These are phyloP conservation scores for Acrasis kona DNA, from an alignment of 78 protist species.

Conservation along the genomic window DNA sequence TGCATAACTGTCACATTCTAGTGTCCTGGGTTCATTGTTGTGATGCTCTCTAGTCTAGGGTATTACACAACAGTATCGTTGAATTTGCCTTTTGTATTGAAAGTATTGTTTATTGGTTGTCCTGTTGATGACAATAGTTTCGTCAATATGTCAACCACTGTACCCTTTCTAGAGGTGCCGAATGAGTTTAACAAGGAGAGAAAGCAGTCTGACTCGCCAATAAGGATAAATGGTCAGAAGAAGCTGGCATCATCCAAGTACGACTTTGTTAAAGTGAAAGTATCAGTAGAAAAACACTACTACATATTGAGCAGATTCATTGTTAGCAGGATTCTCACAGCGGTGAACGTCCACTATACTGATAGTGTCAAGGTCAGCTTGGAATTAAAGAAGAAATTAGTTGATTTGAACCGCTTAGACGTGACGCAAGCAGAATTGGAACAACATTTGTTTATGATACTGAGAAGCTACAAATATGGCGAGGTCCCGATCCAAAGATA, in stretches of 20 bases:
- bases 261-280: background rate
- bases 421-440: background rate
- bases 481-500: background rate
- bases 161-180: no score
- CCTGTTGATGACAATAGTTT: no score
- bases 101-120: no score
- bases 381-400: background rate
- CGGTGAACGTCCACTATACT: background rate
- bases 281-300: background rate
- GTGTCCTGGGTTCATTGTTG: no score
- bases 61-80: no score
- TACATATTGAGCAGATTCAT: background rate
- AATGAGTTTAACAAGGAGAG: no score
- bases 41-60: no score
- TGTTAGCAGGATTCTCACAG: background rate
- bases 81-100: no score
- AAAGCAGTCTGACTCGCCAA: no score
- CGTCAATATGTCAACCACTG: no score
- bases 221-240: no score
- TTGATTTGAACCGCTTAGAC: background rate
- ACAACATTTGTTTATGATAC: background rate
- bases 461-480: background rate
- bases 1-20: no score
- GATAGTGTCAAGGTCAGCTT: background rate
- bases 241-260: slow-evolving; percentile 1